Evolutionary conservation across 2,329 filamentous ascomycete species (phyloP).

Genomic region (Drechslerella dactyloides): DNA sequence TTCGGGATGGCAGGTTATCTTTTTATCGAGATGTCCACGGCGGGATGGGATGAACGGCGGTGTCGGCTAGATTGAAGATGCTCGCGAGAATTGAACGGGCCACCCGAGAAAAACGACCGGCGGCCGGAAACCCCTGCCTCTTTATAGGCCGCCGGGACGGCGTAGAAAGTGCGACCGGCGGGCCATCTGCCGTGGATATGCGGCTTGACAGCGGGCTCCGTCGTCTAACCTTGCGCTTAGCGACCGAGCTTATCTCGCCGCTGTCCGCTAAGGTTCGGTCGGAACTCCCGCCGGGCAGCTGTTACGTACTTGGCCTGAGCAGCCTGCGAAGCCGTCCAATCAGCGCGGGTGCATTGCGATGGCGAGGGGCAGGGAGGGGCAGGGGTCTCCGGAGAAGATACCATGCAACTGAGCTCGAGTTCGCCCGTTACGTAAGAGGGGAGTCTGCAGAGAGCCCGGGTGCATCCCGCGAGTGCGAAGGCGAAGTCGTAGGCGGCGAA

Average conservation of each 20-base stretch:
- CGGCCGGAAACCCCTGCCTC: background rate
- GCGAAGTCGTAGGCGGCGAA: too few relatives aligned
- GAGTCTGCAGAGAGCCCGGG: too few relatives aligned
- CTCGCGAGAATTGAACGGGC: too few relatives aligned
- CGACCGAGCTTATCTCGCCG: conserved; percentile 18
- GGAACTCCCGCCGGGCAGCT: conserved; percentile 39
- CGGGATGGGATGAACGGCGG: too few relatives aligned
- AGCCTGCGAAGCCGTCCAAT: background rate
- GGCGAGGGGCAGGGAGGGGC: too few relatives aligned
- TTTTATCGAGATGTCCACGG: too few relatives aligned
- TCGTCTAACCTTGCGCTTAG: conserved; percentile 52
- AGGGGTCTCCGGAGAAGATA: too few relatives aligned
- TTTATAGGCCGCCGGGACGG: conserved; percentile 24
- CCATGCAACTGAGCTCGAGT: background rate
- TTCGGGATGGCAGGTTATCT: too few relatives aligned
- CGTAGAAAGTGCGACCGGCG: conserved; percentile 4
- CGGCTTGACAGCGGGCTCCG: conserved; percentile 19
- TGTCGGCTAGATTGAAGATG: too few relatives aligned
- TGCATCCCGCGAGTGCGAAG: too few relatives aligned
- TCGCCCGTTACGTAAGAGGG: background rate
- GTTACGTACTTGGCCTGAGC: conserved; percentile 47
- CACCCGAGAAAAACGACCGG: background rate
- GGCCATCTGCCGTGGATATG: conserved; percentile 42
- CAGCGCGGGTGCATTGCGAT: too few relatives aligned
- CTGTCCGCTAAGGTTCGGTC: conserved; percentile 51